Base-by-base conservation (phyloP, 768 basidiomycete species). In the Xanthoconium stramineum region DNA sequence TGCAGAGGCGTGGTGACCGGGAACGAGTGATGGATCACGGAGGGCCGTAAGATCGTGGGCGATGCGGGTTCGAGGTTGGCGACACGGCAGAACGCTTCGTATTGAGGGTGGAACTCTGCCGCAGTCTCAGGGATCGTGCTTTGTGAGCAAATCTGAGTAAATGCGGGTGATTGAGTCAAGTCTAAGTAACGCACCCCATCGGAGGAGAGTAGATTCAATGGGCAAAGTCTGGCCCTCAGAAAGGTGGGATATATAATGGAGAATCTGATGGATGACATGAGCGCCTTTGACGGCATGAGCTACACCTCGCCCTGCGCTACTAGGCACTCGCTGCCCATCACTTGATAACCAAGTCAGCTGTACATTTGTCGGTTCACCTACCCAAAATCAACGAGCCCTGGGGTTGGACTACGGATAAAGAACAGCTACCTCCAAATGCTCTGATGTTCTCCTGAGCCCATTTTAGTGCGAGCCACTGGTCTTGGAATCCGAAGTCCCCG, bases 401-500 rank as follows among this genome's bases (percentile, higher is more conserved):
- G 29, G 29, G 6, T 30, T 39, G 15, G 32, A 35, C 7, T 32
- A 36, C 2, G 3, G 12, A 19, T 17, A n/a, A 36, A 29, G 4
- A 3, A 3, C 11, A 3, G 13, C 36, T 64, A 83, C 88, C 89
- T 69, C 89, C 90, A 59, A 91, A 91, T 0, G 73, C 72, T 37
- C 67, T 68, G 20, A 91, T 88, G 61, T 91, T 88, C 17, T 80
- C 80, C 45, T 75, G 80, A 28, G 91, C 74, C 88, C 89, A 91
- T 61, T 80, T 73, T n/a, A 91, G 64, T 1, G 84, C 88, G 35
- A 87, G 61, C 88, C 89, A 91, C 61, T 86, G 87, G 62, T 91
- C 89, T 68, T 89, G 89, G 74, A 91, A 91, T 1, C 89, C 88
- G 65, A 85, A 89, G 63, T 91, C 91, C 9, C 89, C 88, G 17